Percentiles rank a stretch among this genome's conserved stretches.
phyloP scores from a whole-genome alignment of 2,329 filamentous ascomycete species.

The Colletotrichum sp. region DNA sequence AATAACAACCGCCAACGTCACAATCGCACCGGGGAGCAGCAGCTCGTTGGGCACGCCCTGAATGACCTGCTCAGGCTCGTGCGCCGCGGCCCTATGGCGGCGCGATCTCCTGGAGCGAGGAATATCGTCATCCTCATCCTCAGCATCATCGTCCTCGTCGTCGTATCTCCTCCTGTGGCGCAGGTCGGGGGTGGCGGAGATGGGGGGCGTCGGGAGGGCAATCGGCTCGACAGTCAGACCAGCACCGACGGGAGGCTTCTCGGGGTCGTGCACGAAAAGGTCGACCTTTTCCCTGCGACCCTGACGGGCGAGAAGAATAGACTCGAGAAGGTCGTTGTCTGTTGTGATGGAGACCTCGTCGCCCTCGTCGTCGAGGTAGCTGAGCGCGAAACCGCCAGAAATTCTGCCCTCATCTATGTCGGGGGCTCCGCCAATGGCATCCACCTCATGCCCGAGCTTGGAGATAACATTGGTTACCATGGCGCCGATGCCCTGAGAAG shows the following conservation, averaged over 20 bases:
- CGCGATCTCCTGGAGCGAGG: constrained; percentile 51
- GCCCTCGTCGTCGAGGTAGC: constrained; percentile 96
- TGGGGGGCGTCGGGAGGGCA: constrained; percentile 49
- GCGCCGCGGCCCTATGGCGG: constrained; percentile 37
- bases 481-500: constrained; percentile 79
- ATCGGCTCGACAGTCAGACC: constrained; percentile 53
- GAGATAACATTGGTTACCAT: constrained; percentile 78
- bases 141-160: constrained; percentile 64
- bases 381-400: constrained; percentile 84
- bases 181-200: constrained; percentile 49
- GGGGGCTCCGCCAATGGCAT: constrained; percentile 82
- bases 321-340: constrained; percentile 89
- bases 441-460: constrained; percentile 86
- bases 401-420: constrained; percentile 80
- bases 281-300: constrained; percentile 90
- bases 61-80: constrained; percentile 78
- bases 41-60: constrained; percentile 93
- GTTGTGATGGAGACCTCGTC: constrained; percentile 97
- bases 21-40: constrained; percentile 90
- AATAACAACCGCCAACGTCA: constrained; percentile 93
- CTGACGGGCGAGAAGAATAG: constrained; percentile 82
- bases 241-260: constrained; percentile 79
- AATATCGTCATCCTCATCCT: constrained; percentile 59
- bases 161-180: constrained; percentile 57
- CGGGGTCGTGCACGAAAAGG: constrained; percentile 92